Conservation (phyloP, 371 early-diverging fungal genomes). For the Mycotypha africana region DNA sequence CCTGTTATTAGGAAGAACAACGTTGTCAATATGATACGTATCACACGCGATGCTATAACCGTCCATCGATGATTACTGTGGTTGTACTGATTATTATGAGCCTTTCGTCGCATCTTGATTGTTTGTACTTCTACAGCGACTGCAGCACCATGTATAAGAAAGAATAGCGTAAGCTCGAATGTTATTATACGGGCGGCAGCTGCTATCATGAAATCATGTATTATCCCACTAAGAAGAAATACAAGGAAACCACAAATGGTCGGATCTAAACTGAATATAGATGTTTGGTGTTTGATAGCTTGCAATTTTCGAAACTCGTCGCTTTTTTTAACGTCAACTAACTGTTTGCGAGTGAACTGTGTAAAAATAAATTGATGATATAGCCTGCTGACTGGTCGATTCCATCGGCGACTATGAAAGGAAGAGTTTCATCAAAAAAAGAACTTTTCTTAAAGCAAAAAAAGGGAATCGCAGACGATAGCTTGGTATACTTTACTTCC, state of each 20-base stretch:
- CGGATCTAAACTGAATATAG: neutral
- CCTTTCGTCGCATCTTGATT: conserved; percentile 1
- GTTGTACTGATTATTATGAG: neutral
- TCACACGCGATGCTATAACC: too few species aligned
- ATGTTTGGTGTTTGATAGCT: too few species aligned
- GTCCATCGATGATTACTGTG: too few species aligned
- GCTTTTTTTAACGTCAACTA: too few species aligned
- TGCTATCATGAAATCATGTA: conserved; percentile 17
- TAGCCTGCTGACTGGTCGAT: conserved; percentile 7
- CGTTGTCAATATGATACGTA: conserved; percentile 5
- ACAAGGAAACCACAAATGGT: conserved; percentile 3
- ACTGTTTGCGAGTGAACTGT: too few species aligned
- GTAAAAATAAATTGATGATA: conserved; percentile 8
- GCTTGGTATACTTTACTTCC: conserved; percentile 9
- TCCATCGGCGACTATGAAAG: conserved; percentile 12
- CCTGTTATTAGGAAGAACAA: conserved; percentile 11
- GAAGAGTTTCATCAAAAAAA: too few species aligned
- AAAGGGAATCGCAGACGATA: too few species aligned
- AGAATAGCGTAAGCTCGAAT: conserved; percentile 12
- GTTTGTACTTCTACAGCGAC: conserved; percentile 7
- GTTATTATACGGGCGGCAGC: conserved; percentile 11
- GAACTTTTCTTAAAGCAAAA: too few species aligned
- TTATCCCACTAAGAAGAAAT: conserved; percentile 7
- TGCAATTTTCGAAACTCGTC: too few species aligned
- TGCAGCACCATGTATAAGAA: conserved; percentile 11